Evolutionary conservation across 2,329 filamentous ascomycete genomes (phyloP).

Genomic region (Penicillium sp.): DNA sequence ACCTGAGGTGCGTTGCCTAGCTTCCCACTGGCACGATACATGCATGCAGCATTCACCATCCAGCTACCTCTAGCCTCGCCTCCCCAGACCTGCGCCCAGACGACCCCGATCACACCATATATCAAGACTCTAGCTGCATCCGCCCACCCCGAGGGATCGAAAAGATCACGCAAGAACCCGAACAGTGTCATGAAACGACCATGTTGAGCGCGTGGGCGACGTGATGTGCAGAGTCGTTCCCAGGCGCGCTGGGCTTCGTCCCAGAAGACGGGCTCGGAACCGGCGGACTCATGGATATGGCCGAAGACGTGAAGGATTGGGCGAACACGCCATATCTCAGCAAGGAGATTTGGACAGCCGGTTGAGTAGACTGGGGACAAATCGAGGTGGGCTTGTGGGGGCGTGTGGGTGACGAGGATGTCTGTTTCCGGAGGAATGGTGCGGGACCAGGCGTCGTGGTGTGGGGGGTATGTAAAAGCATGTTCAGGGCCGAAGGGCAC

Average conservation of each 20-base stretch:
- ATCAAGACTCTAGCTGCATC: constrained; percentile 52
- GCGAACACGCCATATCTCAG: constrained; percentile 70
- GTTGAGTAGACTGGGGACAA: constrained; percentile 56
- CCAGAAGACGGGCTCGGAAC: constrained; percentile 68
- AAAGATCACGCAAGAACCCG: constrained; percentile 36
- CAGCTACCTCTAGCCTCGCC: constrained; percentile 48
- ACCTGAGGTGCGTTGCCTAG: constrained; percentile 41
- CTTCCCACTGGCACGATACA: constrained; percentile 38
- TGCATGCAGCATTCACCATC: constrained; percentile 61
- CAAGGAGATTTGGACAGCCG: constrained; percentile 68
- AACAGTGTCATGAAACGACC: constrained; percentile 23
- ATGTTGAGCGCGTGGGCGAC: constrained; percentile 27
- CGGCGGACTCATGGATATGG: constrained; percentile 76
- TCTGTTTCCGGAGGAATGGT: constrained; percentile 71
- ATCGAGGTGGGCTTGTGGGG: constrained; percentile 69
- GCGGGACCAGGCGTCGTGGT: constrained; percentile 67
- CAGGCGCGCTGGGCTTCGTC: constrained; percentile 70
- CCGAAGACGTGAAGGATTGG: constrained; percentile 80
- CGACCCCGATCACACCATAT: constrained; percentile 54
- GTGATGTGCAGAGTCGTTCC: constrained; percentile 58
- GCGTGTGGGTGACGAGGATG: constrained; percentile 77
- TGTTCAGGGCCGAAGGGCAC: constrained; percentile 68
- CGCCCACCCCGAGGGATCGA: constrained; percentile 43
- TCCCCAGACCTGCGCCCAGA: constrained; percentile 62
- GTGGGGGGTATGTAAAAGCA: constrained; percentile 72